Base-by-base conservation (phyloP, 306 rosid species). In the Lathyrus sativus region DNA sequence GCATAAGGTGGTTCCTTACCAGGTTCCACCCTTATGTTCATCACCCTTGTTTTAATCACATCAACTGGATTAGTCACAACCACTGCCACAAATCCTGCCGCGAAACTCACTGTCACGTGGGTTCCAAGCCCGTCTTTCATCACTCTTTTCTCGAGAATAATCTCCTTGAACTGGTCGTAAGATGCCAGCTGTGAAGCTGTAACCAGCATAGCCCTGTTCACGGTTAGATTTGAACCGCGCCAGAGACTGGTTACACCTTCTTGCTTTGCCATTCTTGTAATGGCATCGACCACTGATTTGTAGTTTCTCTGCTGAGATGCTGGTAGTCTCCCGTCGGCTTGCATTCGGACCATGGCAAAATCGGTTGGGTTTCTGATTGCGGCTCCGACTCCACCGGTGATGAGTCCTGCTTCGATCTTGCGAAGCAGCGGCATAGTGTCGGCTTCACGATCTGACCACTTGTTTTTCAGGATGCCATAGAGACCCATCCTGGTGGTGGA, bases 301-400 rank as follows among this genome's bases (percentile, higher is more conserved):
- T 89, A 89, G 46, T 81, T 86, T 1, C 96, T 78, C 0, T 84
- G 83, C 17, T 84, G 90, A 0, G 76, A 72, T 0, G 11, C 10
- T 0, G 90, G 96, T 4, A 89, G 92, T 22, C 96, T 73, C 0
- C 96, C 96, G 41, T 89, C 92, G 2, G 92, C 96, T 19, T 89
- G 92, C 92, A 89, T 89, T 0, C 92, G 70, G 1, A 89, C 96
- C 96, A 89, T 86, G 6, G 96, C 87, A n/a, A 89, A 84, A 38
- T 89, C 96, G 0, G 90, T 92, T 0, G 96, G 96, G 71, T 86
- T 89, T 0, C 96, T 90, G 0, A 89, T 84, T 4, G 79, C 81
- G 0, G 96, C 96, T 0, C 92, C 96, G 2, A 86, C 35, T 0
- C 80, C 92, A 0, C 96, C 96, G 2, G 92, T 70, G 0, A 86